phyloP scores from a whole-genome alignment of 108 stramenopile species.

The Skeletonema tropicum region DNA sequence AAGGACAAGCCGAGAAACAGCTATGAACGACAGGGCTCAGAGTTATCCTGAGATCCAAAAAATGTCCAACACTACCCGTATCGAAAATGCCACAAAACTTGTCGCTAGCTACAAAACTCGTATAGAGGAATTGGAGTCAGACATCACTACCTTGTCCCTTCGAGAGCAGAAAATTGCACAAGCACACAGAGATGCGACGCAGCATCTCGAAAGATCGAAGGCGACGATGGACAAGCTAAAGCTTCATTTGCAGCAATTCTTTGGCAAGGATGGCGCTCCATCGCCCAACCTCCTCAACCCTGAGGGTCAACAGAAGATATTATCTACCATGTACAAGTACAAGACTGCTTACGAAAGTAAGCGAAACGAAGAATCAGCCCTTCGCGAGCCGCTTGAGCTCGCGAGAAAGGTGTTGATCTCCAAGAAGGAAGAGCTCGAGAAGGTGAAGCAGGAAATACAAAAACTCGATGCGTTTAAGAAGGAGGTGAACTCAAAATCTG shows the following conservation, averaged over 20 bases:
- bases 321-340: slow-evolving; percentile 29
- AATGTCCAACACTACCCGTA: neutral
- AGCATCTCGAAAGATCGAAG: slow-evolving; percentile 12
- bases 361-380: slow-evolving; percentile 10
- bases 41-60: slow-evolving; percentile 14
- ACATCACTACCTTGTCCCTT: neutral
- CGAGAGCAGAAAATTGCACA: neutral
- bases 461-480: neutral
- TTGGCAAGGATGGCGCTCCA: slow-evolving; percentile 26
- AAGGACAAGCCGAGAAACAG: slow-evolving; percentile 66
- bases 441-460: neutral
- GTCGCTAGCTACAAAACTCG: neutral
- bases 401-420: slow-evolving; percentile 5
- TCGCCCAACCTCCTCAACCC: slow-evolving; percentile 12
- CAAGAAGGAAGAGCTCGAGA: neutral
- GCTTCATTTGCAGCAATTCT: slow-evolving; percentile 20
- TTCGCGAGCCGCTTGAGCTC: slow-evolving; percentile 20
- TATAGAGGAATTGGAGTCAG: slow-evolving; percentile 4
- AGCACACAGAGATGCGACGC: slow-evolving; percentile 8
- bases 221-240: slow-evolving; percentile 22
- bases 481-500: neutral
- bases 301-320: slow-evolving; percentile 21
- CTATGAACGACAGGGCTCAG: slow-evolving; percentile 50
- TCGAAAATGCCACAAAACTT: neutral
- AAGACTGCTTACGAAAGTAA: slow-evolving; percentile 24